These are phyloP conservation scores for Coemansia sp. DNA, from an alignment of 371 early-diverging fungal species.

Conservation along the genomic window DNA sequence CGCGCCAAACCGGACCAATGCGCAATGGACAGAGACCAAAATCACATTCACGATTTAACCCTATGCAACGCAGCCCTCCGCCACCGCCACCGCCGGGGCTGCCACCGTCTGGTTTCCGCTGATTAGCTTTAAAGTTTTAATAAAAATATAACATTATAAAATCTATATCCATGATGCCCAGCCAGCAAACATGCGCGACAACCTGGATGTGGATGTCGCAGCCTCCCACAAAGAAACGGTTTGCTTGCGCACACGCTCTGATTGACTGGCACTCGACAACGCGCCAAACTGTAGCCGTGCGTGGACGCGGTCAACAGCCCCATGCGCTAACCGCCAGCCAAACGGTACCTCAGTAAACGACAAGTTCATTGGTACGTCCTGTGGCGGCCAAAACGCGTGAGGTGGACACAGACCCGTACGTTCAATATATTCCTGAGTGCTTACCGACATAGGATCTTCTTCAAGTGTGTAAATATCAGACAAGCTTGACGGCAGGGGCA, in stretches of 20 bases:
- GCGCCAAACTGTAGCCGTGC: conserved; percentile 18
- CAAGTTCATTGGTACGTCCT: background rate
- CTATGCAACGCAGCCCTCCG: conserved; percentile 28
- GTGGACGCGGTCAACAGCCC: conserved; percentile 19
- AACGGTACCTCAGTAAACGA: conserved; percentile 13
- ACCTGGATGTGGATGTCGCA: conserved; percentile 10
- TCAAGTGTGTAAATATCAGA: background rate
- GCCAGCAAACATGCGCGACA: conserved; percentile 40
- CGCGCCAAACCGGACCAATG: conserved; percentile 13
- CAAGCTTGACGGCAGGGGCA: background rate
- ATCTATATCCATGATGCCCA: conserved; percentile 44
- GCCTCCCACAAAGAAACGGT: conserved; percentile 15
- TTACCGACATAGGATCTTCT: background rate
- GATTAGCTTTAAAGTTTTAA: background rate
- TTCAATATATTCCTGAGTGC: conserved; percentile 11
- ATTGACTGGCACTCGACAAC: background rate
- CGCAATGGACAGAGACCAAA: conserved; percentile 12
- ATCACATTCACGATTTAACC: conserved; percentile 34
- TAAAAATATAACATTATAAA: background rate
- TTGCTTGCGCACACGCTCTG: conserved; percentile 12
- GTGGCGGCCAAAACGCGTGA: conserved; percentile 23
- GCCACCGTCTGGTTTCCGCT: background rate
- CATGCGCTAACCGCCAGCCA: conserved; percentile 37
- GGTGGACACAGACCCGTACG: conserved; percentile 32
- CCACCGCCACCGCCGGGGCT: background rate